A percentile compares a stretch with the other conserved stretches of the same genome.
Evolutionary conservation across 1,139 yeast genomes (phyloP).

Genomic region (Arxiozyma slooffiae): DNA sequence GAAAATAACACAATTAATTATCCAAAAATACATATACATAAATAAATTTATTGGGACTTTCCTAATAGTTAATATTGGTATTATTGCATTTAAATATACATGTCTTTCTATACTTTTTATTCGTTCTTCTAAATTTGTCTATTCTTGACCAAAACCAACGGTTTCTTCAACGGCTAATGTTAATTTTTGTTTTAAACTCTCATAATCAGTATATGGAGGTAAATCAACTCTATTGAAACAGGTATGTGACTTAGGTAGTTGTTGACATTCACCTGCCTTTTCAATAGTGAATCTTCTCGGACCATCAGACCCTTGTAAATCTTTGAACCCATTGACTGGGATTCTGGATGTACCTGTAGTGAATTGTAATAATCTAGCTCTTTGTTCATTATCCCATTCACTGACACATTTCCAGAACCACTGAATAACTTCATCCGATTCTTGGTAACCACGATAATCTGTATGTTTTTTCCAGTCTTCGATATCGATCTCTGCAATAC

Average conservation of each 20-base stretch:
- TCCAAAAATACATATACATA: neutral
- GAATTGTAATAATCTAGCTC: constrained; percentile 88
- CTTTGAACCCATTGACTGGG: constrained; percentile 97
- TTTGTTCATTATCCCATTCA: constrained; percentile 94
- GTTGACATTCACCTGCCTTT: constrained; percentile 89
- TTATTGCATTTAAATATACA: neutral
- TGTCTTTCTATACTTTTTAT: too few relatives aligned
- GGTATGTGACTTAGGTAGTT: constrained; percentile 92
- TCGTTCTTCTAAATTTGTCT: neutral
- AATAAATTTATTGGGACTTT: too few relatives aligned
- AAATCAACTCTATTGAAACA: constrained; percentile 90
- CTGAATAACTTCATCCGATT: constrained; percentile 88
- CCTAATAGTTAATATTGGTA: neutral
- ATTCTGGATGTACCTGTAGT: constrained; percentile 98
- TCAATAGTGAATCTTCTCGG: constrained; percentile 97
- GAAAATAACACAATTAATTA: too few relatives aligned
- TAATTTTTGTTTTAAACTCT: constrained; percentile 66
- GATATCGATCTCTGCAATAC: constrained; percentile 93
- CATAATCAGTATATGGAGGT: constrained; percentile 72
- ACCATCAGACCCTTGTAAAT: constrained; percentile 96
- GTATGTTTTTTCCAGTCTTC: constrained; percentile 99
- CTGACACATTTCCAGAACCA: constrained; percentile 97
- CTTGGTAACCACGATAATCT: constrained; percentile 95
- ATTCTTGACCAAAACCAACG: constrained; percentile 92
- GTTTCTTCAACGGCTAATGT: constrained; percentile 89